Evolutionary conservation across 2,329 filamentous ascomycete species (phyloP).

Genomic region (Fusarium sororula): DNA sequence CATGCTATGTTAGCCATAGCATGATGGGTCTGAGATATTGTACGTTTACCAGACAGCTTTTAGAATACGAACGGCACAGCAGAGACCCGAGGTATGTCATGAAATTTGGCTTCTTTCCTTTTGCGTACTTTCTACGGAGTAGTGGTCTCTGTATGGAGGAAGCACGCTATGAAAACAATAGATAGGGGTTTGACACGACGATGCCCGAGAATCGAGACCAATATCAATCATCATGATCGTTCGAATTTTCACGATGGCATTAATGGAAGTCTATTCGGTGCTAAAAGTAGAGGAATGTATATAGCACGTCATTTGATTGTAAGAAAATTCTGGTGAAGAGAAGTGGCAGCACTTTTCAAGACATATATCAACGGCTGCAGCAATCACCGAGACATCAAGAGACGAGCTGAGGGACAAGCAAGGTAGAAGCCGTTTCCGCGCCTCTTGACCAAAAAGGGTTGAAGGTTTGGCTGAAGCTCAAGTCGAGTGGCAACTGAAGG

Average conservation of each 20-base stretch:
- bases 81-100: neutral
- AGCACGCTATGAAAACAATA: neutral
- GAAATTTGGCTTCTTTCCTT: neutral
- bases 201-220: neutral
- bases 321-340: neutral
- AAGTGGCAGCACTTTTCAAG: neutral
- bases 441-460: neutral
- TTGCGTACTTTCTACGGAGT: neutral
- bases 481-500: neutral
- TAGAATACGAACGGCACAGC: neutral
- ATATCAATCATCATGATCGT: neutral
- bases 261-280: neutral
- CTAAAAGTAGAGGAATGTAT: neutral
- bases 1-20: neutral
- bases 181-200: neutral
- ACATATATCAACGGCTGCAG: neutral
- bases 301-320: neutral
- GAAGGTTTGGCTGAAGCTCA: neutral
- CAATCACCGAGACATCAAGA: neutral
- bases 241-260: neutral
- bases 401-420: neutral
- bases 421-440: neutral
- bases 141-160: neutral
- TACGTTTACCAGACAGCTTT: neutral
- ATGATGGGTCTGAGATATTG: neutral